Percentiles rank a stretch among this genome's conserved stretches.
These are phyloP conservation scores for Rostrohypoxylon terebratum DNA, from an alignment of 495 filamentous ascomycete species.

Conservation along the genomic window DNA sequence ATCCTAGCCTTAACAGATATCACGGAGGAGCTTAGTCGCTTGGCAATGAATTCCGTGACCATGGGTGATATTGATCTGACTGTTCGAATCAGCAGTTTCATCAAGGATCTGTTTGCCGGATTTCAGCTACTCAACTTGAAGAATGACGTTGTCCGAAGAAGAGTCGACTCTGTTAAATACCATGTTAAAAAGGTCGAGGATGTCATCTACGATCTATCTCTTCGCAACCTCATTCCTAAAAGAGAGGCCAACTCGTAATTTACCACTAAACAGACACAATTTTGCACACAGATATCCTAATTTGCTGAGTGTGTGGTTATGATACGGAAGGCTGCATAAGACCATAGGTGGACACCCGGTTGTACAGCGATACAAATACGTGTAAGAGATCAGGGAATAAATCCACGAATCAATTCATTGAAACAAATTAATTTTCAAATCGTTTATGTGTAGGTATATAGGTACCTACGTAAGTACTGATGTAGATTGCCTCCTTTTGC, in stretches of 20 bases:
- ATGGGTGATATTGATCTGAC: slow-evolving; percentile 88
- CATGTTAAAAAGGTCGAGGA: slow-evolving; percentile 98
- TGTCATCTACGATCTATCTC: slow-evolving; percentile 92
- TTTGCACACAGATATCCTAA: not conserved
- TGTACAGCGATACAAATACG: not conserved
- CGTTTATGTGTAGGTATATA: not conserved
- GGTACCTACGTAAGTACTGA: not conserved
- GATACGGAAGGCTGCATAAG: not conserved
- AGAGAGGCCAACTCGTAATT: slow-evolving; percentile 27
- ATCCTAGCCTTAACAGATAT: slow-evolving; percentile 85
- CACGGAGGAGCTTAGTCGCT: slow-evolving; percentile 88
- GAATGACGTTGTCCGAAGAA: slow-evolving; percentile 89
- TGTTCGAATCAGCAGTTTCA: slow-evolving; percentile 85
- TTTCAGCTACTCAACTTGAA: slow-evolving; percentile 98
- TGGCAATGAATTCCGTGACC: slow-evolving; percentile 97
- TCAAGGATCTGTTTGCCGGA: slow-evolving; percentile 94
- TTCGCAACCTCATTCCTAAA: slow-evolving; percentile 82
- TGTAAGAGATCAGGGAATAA: not conserved
- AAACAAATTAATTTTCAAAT: not conserved
- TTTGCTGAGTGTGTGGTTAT: not conserved
- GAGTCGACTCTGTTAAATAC: slow-evolving; percentile 95
- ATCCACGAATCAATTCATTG: not conserved
- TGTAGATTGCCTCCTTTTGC: not conserved
- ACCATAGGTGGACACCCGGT: not conserved
- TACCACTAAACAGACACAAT: not conserved